Base-by-base conservation (phyloP, 768 basidiomycete species). In the Zangia roseola region DNA sequence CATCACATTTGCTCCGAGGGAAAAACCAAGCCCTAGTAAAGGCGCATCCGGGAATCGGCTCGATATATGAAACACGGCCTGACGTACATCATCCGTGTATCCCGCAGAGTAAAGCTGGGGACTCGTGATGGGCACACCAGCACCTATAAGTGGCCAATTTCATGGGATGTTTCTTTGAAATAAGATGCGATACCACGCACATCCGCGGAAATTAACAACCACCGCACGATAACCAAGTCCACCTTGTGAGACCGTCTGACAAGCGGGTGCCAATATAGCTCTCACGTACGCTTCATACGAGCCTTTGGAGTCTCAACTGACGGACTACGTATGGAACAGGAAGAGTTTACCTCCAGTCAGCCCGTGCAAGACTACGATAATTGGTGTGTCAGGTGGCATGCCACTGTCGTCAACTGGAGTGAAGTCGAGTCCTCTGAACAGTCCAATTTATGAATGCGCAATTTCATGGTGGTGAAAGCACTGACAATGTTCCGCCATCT, bases 161-260 rank as follows among this genome's bases (percentile, higher is more conserved):
- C 38, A 61, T 33, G 53, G 47, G 45, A 43, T 48, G 24, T 50
- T 54, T 43, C 21, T 43, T 52, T 45, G 24, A 19, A 50, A 26
- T 33, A 26, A 45, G 30, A 24, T 23, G 43, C 38, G 41, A 43
- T 43, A 34, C 16, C 30, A 79, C 86, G 62, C 60, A 89, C 93
- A 95, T 62, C 93, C 94, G 58, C 94, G 81, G 70, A 88, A 94
- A 70, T 95, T 97, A 64, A 94, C 79, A 9, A 97, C 92, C 12
- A 88, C 86, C 5, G 81, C 94, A 49, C 97, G 79, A 68, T 90
- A 95, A 14, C 94, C 93, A 45, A 95, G 72, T 2, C 94, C 95
- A n/a, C 90, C 91, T 58, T 88, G 74, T 35, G 79, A 76, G 7
- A 83, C 76, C 23, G 88, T 78, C 24, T 76, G 75, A 63, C 86